Base-by-base conservation (phyloP, 768 basidiomycete species). In the Cystofilobasidium capitatum region DNA sequence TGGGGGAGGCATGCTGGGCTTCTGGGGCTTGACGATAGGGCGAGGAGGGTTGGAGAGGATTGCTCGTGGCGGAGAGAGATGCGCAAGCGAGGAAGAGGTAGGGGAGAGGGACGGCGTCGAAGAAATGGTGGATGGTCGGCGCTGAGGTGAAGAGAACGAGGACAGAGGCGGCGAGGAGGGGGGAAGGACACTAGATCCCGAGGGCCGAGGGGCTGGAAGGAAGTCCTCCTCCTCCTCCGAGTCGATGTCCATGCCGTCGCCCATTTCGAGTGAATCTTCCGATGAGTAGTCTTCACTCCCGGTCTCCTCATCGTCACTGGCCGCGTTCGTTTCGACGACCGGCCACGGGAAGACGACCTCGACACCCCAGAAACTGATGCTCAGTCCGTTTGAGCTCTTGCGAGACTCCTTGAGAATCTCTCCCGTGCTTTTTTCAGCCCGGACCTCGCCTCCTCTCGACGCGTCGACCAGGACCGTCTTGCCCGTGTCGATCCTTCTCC, bases 351-450 rank as follows among this genome's bases (percentile, higher is more conserved):
- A 20, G 13, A 65, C 8, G 2, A 62, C 66, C 24, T 67, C 45
- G 16, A 61, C 66, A 13, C 66, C 66, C 60, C 66, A 65, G 36
- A 58, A 65, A 24, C 55, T 33, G 42, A 65, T 45, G 31, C 57
- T 58, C 16, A 65, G 44, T 0, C 42, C 42, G 13, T 5, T 36
- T 13, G 40, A 51, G 16, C 16, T 40, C 64, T 10, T 37, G 14
- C 39, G 20, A 40, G n/a, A n/a, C 64, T 24, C 35, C 60, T 58
- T 58, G 57, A 55, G 49, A 31, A 55, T 26, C 54, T 57, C 55
- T 26, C 55, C 51, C 33, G 13, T 33, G 24, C 22, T 22, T 24
- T 20, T 16, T 17, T 54, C 51, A 3, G 45, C 47, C 33, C 66
- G 45, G 33, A 55, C 59, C 26, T 55, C 58, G 7, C 51, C 51